These are phyloP conservation scores for Kodamaea fungicola DNA, from an alignment of 1,139 yeast species.

Conservation along the genomic window DNA sequence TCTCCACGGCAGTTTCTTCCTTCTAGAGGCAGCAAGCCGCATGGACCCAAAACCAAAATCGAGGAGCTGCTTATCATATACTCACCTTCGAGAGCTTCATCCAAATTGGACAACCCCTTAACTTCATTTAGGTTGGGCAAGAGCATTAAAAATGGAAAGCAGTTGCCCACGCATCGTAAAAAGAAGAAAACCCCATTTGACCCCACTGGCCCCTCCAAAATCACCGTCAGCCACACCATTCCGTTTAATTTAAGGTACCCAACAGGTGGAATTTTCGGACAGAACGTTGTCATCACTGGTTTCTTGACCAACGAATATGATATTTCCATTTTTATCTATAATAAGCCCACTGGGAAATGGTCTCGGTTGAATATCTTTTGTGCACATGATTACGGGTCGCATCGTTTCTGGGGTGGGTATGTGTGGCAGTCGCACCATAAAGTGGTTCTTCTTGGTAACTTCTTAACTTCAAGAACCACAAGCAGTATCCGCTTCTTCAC, in stretches of 20 bases:
- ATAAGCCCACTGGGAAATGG: conserved; percentile 64
- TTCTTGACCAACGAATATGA: conserved; percentile 51
- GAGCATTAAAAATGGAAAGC: conserved; percentile 30
- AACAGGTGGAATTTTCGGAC: conserved; percentile 61
- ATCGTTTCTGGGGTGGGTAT: conserved; percentile 64
- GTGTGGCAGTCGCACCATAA: conserved; percentile 77
- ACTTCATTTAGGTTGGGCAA: conserved; percentile 36
- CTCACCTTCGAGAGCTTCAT: conserved; percentile 23
- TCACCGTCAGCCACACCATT: conserved; percentile 15
- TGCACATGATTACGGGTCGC: conserved; percentile 52
- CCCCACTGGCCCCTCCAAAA: background rate
- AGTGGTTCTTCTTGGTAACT: conserved; percentile 54
- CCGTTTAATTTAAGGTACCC: conserved; percentile 51
- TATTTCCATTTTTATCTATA: conserved; percentile 56
- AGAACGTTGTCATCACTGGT: conserved; percentile 59
- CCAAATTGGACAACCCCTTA: conserved; percentile 28
- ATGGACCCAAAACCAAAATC: conserved; percentile 6
- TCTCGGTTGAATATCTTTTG: conserved; percentile 56
- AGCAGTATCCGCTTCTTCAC: conserved; percentile 61
- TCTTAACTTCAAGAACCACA: conserved; percentile 43
- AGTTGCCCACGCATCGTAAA: conserved; percentile 24
- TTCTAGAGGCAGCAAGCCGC: conserved; percentile 5
- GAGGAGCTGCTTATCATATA: conserved; percentile 39
- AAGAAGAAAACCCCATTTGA: conserved; percentile 3
- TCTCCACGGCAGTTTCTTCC: conserved; percentile 9